These are phyloP conservation scores for Paulownia fortunei DNA, from an alignment of 257 asterid genomes.

Conservation along the genomic window DNA sequence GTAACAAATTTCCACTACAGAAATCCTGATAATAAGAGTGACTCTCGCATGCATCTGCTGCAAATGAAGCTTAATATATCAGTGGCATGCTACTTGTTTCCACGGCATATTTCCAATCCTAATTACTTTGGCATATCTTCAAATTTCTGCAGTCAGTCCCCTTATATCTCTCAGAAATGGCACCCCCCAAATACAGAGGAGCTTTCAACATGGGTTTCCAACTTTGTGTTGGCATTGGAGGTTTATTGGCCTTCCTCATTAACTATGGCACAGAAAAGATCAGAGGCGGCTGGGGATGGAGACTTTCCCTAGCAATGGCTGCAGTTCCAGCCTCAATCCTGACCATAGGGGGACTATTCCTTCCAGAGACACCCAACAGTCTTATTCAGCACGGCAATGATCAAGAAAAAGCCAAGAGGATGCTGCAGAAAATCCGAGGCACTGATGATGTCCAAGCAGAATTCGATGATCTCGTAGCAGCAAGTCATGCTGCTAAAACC, in stretches of 20 bases:
- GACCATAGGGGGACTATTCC: constrained; percentile 27
- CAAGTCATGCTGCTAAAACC: constrained; percentile 23
- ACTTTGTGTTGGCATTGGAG: constrained; percentile 23
- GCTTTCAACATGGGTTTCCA: constrained; percentile 36
- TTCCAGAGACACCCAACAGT: constrained; percentile 47
- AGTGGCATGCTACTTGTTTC: too few relatives aligned
- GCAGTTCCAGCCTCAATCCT: constrained; percentile 36
- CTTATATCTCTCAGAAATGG: constrained; percentile 38
- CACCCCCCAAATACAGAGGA: constrained; percentile 43
- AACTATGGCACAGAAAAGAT: constrained; percentile 43
- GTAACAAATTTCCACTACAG: too few relatives aligned
- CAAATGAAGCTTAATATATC: neutral
- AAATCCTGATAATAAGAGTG: too few relatives aligned
- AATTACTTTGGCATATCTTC: neutral
- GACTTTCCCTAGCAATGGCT: constrained; percentile 43
- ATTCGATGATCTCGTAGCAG: constrained; percentile 35
- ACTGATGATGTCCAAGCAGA: constrained; percentile 36
- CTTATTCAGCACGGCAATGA: constrained; percentile 29
- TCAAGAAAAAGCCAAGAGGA: constrained; percentile 1
- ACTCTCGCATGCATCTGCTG: too few relatives aligned
- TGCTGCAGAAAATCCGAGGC: constrained; percentile 38
- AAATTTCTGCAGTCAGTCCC: constrained; percentile 29
- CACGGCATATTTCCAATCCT: too few relatives aligned
- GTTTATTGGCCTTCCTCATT: constrained; percentile 17
- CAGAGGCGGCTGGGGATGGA: constrained; percentile 38